phyloP scores from a whole-genome alignment of 495 filamentous ascomycete species.

The Xylaria longipes region DNA sequence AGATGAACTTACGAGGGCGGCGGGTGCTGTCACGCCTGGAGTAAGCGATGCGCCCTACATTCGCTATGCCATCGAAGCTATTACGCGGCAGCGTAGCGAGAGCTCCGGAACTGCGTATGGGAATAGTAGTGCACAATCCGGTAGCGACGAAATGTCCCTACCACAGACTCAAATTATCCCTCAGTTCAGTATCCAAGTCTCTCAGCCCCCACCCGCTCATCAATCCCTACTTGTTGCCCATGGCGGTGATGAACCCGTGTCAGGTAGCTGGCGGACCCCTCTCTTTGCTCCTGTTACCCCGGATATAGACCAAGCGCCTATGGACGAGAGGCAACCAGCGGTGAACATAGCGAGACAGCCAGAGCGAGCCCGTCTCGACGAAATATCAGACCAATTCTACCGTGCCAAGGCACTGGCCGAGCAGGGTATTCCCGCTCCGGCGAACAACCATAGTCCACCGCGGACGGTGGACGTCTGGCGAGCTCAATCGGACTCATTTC shows the following conservation, averaged over 20 bases:
- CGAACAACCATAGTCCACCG: conserved; percentile 23
- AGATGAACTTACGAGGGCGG: conserved; percentile 50
- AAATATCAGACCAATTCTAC: conserved; percentile 2
- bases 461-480: conserved; percentile 36
- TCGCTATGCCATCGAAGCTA: conserved; percentile 55
- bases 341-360: background rate
- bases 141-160: conserved; percentile 32
- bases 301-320: conserved; percentile 17
- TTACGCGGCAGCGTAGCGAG: conserved; percentile 45
- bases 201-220: conserved; percentile 20
- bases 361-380: background rate
- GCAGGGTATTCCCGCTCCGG: background rate
- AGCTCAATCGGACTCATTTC: conserved; percentile 30
- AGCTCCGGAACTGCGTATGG: conserved; percentile 35
- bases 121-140: conserved; percentile 32
- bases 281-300: conserved; percentile 15
- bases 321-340: background rate
- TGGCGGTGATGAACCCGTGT: background rate
- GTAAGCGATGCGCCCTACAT: conserved; percentile 56
- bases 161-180: conserved; percentile 30
- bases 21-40: conserved; percentile 54
- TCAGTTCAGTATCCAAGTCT: conserved; percentile 31
- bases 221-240: conserved; percentile 18
- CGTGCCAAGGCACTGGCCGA: conserved; percentile 14
- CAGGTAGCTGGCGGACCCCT: conserved; percentile 21